Evolutionary conservation across 2,329 filamentous ascomycete species (phyloP), one percentile per base, ranked within the genome.

Genomic region (Trichophyton mentagrophytes): DNA sequence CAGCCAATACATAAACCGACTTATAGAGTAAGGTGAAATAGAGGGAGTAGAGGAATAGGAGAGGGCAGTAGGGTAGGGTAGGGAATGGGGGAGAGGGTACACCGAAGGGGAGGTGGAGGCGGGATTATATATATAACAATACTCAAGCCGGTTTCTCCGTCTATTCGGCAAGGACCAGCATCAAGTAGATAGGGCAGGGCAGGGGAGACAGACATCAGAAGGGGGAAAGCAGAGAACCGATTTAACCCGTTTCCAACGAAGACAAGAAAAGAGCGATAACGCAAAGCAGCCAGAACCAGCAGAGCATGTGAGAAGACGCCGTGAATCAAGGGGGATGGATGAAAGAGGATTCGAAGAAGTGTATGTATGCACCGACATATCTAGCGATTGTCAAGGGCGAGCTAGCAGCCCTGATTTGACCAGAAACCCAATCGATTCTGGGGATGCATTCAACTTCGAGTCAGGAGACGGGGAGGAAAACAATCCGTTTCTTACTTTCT

Each of bases 401-500:
- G 7, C 49, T 13, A 20, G 49, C 15, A 17, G 27, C 27, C 49
- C 27, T 36, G 27, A 36, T 55, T 55, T 55, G 20, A 55, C 49
- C 49, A 55, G 49, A 55, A 55, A 55, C 33, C 49, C 49, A 55
- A 55, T 33, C 49, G 49, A 7, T 5, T 55, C 22, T 2, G 33
- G 49, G 9, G 49, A 36, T 36, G 49, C 49, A 55, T 27, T 38
- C 33, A 38, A 38, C 33, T 38, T 38, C 9, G 33, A 38, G 33
- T 7, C 33, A 38, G 33, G 33, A 9, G 4, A 22, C 1, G 20
- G 8, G 49, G 33, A 42, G 33, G 22, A 36, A 11, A 15, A 58
- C 46, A 22, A 8, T 5, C 9, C 17, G 17, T 49, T 49, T 25
- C 46, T 3, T 49, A 66, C 60, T 73, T 76, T 62, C 71, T 72